Evolutionary conservation across 148 eudicot genomes (phyloP), one percentile per base, ranked within the genome.

Genomic region (Rhododendron williamsianum): DNA sequence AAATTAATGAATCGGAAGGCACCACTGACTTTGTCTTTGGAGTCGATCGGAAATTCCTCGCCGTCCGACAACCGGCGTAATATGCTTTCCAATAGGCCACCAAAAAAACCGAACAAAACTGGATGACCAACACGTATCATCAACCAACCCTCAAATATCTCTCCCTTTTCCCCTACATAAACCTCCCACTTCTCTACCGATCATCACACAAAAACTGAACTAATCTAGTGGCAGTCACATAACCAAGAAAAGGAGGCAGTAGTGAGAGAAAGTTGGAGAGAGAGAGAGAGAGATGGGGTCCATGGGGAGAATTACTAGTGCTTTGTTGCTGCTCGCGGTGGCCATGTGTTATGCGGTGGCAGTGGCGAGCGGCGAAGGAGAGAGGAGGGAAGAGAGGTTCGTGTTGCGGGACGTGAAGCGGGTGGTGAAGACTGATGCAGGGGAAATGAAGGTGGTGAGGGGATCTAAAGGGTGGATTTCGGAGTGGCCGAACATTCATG

Each of bases 341-440:
- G 85, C 82, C 73, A 27, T 82, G 48, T 90, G 78, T 81, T 84
- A 45, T 81, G 63, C 89, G 2, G 81, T 49, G 86, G 87, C 72
- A 19, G 88, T 13, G 54, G 83, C 3, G 56, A 52, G 56, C 16
- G 4, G 56, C 15, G 56, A 74, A 43, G 45, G 69, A 82, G 19
- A 41, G 36, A 41, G 25, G 35, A 88, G 90, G 81, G 81, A 69
- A 65, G 88, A 69, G 6, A 33, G 86, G 89, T 96, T 93, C 38
- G 9, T 96, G 88, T 25, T 96, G 73, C 87, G 86, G 60, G 91
- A 93, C 0, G 84, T 87, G 80, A 89, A 90, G 86, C 81, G 85
- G 1, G 98, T 96, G 84, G 86, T 94, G 52, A 87, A 84, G 54
- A 92, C 98, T 3, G 92, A 93, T n/a, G 98, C 98, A 0, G 98